Evolutionary conservation across 1,139 yeast species (phyloP).

Genomic region (Magnusiomyces paraingens): DNA sequence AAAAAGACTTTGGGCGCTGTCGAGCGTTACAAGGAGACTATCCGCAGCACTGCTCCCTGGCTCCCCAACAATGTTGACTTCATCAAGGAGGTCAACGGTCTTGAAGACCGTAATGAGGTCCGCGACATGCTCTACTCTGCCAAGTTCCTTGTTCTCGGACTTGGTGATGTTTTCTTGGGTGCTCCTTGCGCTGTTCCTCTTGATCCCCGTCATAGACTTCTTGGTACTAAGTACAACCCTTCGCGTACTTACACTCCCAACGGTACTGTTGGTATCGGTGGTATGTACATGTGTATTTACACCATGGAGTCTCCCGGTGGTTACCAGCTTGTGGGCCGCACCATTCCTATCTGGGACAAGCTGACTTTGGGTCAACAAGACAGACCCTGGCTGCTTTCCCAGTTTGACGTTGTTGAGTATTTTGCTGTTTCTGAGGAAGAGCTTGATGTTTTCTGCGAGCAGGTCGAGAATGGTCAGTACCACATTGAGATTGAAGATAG

Average conservation of each 20-base stretch:
- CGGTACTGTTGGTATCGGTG: conserved; percentile 97
- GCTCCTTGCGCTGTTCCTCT: conserved; percentile 98
- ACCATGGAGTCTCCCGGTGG: conserved; percentile 99
- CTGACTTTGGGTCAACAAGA: conserved; percentile 67
- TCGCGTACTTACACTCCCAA: conserved; percentile 93
- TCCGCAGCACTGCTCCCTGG: conserved; percentile 93
- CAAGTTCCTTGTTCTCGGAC: conserved; percentile 82
- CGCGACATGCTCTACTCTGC: conserved; percentile 82
- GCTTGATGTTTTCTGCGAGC: conserved; percentile 62
- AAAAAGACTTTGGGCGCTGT: conserved; percentile 83
- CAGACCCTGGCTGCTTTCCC: conserved; percentile 83
- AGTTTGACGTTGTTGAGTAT: conserved; percentile 91
- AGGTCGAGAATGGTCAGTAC: conserved; percentile 76
- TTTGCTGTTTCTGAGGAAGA: conserved; percentile 85
- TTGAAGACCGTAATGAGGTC: conserved; percentile 61
- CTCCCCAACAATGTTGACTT: conserved; percentile 95
- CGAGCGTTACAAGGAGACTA: conserved; percentile 84
- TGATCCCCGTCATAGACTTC: conserved; percentile 88
- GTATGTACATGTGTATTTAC: conserved; percentile 97
- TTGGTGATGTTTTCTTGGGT: conserved; percentile 95
- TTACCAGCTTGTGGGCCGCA: conserved; percentile 91
- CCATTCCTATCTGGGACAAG: conserved; percentile 97
- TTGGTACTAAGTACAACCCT: conserved; percentile 94
- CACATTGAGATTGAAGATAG: conserved; percentile 66
- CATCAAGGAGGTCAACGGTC: conserved; percentile 78